These are phyloP conservation scores for Brassica juncea DNA, from an alignment of 345 rosid genomes.

Conservation along the genomic window DNA sequence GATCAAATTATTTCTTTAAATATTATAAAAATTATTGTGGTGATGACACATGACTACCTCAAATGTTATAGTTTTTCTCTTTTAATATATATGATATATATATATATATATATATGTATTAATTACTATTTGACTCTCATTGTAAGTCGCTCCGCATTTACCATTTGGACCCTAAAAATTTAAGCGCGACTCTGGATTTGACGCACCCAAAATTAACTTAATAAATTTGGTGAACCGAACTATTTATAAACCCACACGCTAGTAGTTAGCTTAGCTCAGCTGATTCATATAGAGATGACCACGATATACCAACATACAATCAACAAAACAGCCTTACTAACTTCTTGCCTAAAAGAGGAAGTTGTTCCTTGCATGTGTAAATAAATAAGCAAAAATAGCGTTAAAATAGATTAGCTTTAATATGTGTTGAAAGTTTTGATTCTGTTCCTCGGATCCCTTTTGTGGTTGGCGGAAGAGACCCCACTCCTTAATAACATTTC, in stretches of 20 bases:
- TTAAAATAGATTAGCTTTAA: not conserved
- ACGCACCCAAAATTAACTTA: slow-evolving; percentile 2
- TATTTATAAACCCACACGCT: not conserved
- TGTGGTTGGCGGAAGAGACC: slow-evolving; percentile 38
- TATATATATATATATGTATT: no score
- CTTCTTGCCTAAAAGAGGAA: slow-evolving; percentile 5
- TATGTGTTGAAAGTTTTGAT: slow-evolving; percentile 14
- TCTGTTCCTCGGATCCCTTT: slow-evolving; percentile 37
- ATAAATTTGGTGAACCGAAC: not conserved
- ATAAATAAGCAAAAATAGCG: not conserved
- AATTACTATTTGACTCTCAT: no score
- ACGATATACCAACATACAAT: slow-evolving; percentile 25
- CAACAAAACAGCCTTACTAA: slow-evolving; percentile 5
- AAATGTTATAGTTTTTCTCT: no score
- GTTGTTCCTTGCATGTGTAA: not conserved
- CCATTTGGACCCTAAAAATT: no score
- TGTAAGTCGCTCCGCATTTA: no score
- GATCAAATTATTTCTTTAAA: no score
- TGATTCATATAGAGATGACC: slow-evolving; percentile 7
- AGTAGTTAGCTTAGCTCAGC: slow-evolving; percentile 23
- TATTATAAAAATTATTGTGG: no score
- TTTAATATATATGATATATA: no score
- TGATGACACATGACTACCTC: no score
- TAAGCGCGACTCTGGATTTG: not conserved
- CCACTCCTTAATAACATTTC: slow-evolving; percentile 21